Conservation (phyloP, 23 red algal species). For the Cyanidium caldarium region DNA sequence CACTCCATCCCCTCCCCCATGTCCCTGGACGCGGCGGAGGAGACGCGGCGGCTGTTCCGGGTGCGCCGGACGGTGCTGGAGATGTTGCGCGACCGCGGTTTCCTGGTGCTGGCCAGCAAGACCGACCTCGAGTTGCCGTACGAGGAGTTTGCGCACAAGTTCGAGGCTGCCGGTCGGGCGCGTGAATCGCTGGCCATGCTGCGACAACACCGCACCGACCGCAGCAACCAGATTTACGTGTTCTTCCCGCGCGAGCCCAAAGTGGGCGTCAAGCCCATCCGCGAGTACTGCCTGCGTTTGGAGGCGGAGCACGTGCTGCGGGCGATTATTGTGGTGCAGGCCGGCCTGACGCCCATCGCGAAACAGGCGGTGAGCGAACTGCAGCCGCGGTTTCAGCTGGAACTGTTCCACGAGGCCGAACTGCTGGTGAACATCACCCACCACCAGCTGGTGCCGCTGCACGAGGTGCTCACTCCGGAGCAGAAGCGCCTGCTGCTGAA, state of each 20-base stretch:
- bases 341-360: conserved; percentile 63
- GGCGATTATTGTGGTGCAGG: conserved; percentile 64
- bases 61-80: conserved; percentile 71
- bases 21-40: no score
- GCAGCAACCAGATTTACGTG: conserved; percentile 68
- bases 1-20: no score
- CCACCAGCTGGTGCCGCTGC: conserved; percentile 82
- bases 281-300: conserved; percentile 41
- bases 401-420: conserved; percentile 77
- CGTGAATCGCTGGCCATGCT: conserved; percentile 71
- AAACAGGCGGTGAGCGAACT: conserved; percentile 52
- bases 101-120: conserved; percentile 32
- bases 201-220: conserved; percentile 34
- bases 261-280: conserved; percentile 47
- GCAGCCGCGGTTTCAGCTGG: conserved; percentile 35
- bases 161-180: conserved; percentile 27
- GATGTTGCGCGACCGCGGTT: conserved; percentile 85
- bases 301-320: conserved; percentile 53
- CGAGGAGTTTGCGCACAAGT: conserved; percentile 43
- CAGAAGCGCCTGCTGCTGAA: conserved; percentile 68
- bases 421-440: conserved; percentile 91
- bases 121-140: conserved; percentile 35
- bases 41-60: conserved; percentile 52
- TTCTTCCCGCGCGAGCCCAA: conserved; percentile 73
- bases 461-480: conserved; percentile 65